Base-by-base conservation (phyloP, 352 stramenopile genomes). In the Pythium apleroticum region DNA sequence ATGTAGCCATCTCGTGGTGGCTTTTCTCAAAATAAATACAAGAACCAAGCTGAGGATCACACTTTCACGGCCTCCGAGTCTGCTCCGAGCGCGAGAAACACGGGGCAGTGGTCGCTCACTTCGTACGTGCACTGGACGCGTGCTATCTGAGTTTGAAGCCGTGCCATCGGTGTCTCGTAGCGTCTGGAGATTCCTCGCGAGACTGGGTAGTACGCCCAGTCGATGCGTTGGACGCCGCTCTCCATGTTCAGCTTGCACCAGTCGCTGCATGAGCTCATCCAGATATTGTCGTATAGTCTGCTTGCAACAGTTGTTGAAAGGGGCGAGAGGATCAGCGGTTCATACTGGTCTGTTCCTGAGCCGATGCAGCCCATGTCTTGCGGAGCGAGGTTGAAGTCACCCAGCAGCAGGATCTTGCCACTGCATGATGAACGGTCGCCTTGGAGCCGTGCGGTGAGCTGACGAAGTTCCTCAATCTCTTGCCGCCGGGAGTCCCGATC, bases 201-300 rank as follows among this genome's bases (percentile, higher is more conserved):
- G 30, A 30, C 59, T 27, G 80, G 77, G 50, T 89, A 89, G 50
- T 76, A 86, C 56, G 60, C 62, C 76, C 78, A 88, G 63, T 91
- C 83, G 54, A 88, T 74, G 22, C 81, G 81, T 20, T 78, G 72
- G 12, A 91, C 81, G 28, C 81, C 81, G 37, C 75, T 86, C 37
- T 66, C 53, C 11, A 72, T 54, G 7, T n/a, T 22, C 41, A 63
- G 28, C 11, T 53, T 71, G 8, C 22, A n/a, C 15, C 39, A 55
- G 24, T 63, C 74, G 14, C 15, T 39, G 28, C 49, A 27, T 24
- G 33, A 35, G 11, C 76, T 52, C 22, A 91, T 53, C 74, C 78
- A 90, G 61, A 91, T 77, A 62, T 91, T 91, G 65, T 91, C 81
- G 55, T 84, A 86, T 1, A 91, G 61, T 52, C 77, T 88, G 33